Base-by-base conservation (phyloP, 441 rosid species). In the Euphorbia celastroides region DNA sequence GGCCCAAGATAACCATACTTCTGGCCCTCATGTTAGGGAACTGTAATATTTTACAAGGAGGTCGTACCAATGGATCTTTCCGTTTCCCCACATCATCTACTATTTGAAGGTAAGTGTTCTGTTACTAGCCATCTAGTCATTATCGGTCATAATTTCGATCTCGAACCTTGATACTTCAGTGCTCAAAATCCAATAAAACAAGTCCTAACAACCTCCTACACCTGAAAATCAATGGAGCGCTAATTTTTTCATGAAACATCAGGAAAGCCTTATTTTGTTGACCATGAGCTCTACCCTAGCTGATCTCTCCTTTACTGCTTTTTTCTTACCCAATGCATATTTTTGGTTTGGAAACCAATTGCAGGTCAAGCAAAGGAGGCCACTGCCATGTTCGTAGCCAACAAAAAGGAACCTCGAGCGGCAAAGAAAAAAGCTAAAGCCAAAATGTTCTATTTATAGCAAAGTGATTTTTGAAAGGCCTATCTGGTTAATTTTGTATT, bases 91-190 rank as follows among this genome's bases (percentile, higher is more conserved):
- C 14, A 55, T 22, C 30, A 23, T 12, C 59, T 55, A 16, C 26
- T 31, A 55, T 23, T 9, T 55, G 59, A 57, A 27, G 34, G 34
- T 31, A 14, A 16, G 31, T 28, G 19, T 27, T 5, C 41, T 30
- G 62, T 57, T 30, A 57, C 38, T 57, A 57, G 22, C 17, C 16
- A 32, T 57, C 62, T 57, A 57, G 61, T 57, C 34, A 25, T 38
- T 57, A 27, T 57, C 23, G 30, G 38, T 22, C 30, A 12, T 5
- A 0, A 5, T 57, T 57, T 57, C 22, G 23, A 57, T 57, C 62
- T 28, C 41, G 22, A 57, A 57, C 62, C 54, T 4, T 5, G 7
- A 48, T 20, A 2, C 19, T 48, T 16, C 22, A 17, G 54, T 48
- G 22, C 23, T 23, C 22, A 48, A 48, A 44, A 48, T 48, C 54